Conservation (phyloP, 2,329 filamentous ascomycete genomes). For the Elsinoe batatas region DNA sequence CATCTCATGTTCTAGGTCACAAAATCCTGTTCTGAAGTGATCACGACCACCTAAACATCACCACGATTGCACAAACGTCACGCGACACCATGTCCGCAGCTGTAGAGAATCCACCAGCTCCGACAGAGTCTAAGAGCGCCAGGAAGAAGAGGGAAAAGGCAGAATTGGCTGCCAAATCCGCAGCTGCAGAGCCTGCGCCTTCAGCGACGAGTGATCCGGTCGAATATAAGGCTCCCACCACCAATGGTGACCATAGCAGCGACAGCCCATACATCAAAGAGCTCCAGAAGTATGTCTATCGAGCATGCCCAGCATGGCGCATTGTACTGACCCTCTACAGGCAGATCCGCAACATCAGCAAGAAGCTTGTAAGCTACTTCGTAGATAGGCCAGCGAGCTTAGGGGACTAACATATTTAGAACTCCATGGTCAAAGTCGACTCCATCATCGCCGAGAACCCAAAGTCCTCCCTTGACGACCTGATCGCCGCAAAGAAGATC, state of each 20-base stretch:
- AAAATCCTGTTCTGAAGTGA: too few species aligned
- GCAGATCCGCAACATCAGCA: slow-evolving; percentile 82
- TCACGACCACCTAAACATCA: too few species aligned
- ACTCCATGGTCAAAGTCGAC: slow-evolving; percentile 64
- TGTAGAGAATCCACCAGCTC: slow-evolving; percentile 55
- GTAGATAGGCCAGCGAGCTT: neutral
- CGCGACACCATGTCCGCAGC: slow-evolving; percentile 51
- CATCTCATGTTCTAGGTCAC: too few species aligned
- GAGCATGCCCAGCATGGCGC: slow-evolving; percentile 7
- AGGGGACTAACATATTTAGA: slow-evolving; percentile 35
- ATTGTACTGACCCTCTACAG: slow-evolving; percentile 38
- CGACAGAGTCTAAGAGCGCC: slow-evolving; percentile 42
- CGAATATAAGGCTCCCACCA: slow-evolving; percentile 32
- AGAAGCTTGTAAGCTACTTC: slow-evolving; percentile 68
- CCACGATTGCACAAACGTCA: neutral
- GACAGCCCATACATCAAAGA: slow-evolving; percentile 81
- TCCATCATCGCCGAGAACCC: slow-evolving; percentile 58
- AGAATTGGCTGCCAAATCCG: slow-evolving; percentile 26
- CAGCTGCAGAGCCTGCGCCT: slow-evolving; percentile 23
- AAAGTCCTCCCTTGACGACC: slow-evolving; percentile 60
- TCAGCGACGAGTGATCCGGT: slow-evolving; percentile 18
- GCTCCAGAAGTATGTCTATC: slow-evolving; percentile 67
- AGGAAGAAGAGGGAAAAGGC: slow-evolving; percentile 45
- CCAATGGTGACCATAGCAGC: slow-evolving; percentile 50
- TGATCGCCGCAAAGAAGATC: slow-evolving; percentile 62